These are phyloP conservation scores for Amyloporia xantha DNA, from an alignment of 768 basidiomycete genomes.

Conservation along the genomic window DNA sequence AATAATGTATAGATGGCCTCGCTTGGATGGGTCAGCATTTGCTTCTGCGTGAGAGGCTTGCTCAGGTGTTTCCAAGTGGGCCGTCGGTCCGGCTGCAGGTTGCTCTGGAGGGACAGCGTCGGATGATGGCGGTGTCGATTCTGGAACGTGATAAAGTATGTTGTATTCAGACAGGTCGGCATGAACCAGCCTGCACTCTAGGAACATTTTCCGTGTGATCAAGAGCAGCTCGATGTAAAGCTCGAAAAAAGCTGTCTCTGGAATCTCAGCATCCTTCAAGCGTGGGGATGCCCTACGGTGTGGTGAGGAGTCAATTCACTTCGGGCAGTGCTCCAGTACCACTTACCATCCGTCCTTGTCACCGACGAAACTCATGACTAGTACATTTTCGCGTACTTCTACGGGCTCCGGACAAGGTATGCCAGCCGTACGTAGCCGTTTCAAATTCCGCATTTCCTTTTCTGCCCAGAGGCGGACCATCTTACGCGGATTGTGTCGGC, in stretches of 20 bases:
- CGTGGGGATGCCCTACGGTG: constrained; percentile 78
- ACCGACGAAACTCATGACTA: constrained; percentile 93
- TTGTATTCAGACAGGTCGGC: constrained; percentile 99
- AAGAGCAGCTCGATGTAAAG: constrained; percentile 80
- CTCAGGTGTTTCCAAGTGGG: background rate
- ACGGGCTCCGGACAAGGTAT: constrained; percentile 83
- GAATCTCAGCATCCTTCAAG: constrained; percentile 79
- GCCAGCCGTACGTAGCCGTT: constrained; percentile 75
- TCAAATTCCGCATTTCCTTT: constrained; percentile 96
- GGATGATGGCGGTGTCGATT: background rate
- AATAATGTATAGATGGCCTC: constrained; percentile 79
- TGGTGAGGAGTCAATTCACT: background rate
- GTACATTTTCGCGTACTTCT: constrained; percentile 93
- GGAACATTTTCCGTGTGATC: constrained; percentile 78
- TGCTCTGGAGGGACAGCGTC: no score
- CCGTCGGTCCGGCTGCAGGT: background rate
- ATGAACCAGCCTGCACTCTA: constrained; percentile 89
- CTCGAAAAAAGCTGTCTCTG: constrained; percentile 39
- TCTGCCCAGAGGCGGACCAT: constrained; percentile 99
- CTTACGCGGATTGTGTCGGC: constrained; percentile 87
- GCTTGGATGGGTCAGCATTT: constrained; percentile 3
- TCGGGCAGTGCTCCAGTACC: background rate
- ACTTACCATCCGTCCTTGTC: constrained; percentile 73
- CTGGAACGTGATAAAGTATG: constrained; percentile 69
- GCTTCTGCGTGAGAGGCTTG: background rate